Evolutionary conservation across 257 asterid genomes (phyloP).

Genomic region (Jasminum sambac): DNA sequence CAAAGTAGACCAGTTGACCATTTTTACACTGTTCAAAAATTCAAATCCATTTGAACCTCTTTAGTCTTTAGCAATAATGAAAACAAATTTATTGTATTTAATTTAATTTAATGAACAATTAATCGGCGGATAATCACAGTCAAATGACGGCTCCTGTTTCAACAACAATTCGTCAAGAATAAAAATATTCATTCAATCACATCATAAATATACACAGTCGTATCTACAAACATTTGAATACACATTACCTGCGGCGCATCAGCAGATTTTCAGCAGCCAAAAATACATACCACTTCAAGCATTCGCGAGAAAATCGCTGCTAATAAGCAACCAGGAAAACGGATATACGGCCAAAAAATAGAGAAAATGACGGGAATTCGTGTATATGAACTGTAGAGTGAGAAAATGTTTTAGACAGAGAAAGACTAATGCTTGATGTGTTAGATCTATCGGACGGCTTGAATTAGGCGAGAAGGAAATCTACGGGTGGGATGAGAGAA

Average conservation of each 20-base stretch:
- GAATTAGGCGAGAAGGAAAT: neutral
- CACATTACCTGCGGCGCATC: neutral
- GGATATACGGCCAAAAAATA: neutral
- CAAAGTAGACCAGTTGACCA: neutral
- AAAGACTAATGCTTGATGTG: neutral
- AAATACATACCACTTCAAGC: conserved; percentile 15
- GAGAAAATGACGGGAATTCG: conserved; percentile 7
- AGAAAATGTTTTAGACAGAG: neutral
- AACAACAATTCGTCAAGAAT: conserved; percentile 22
- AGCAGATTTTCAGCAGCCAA: conserved; percentile 23
- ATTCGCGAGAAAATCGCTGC: conserved; percentile 9
- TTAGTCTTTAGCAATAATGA: too few species aligned
- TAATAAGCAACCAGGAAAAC: neutral
- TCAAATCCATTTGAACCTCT: neutral
- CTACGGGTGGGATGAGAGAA: conserved; percentile 23
- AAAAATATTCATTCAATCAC: neutral
- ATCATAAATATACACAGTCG: conserved; percentile 15
- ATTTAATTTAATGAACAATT: neutral
- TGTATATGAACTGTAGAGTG: conserved; percentile 7
- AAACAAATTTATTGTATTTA: neutral
- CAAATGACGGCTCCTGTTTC: neutral
- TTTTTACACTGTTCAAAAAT: neutral
- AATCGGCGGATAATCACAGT: neutral
- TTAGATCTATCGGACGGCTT: conserved; percentile 25
- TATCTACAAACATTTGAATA: conserved; percentile 1